A percentile compares a stretch with the other conserved stretches of the same genome.
phyloP scores from a whole-genome alignment of 176 grass and related monocot species.

The Aegilops speltoides region DNA sequence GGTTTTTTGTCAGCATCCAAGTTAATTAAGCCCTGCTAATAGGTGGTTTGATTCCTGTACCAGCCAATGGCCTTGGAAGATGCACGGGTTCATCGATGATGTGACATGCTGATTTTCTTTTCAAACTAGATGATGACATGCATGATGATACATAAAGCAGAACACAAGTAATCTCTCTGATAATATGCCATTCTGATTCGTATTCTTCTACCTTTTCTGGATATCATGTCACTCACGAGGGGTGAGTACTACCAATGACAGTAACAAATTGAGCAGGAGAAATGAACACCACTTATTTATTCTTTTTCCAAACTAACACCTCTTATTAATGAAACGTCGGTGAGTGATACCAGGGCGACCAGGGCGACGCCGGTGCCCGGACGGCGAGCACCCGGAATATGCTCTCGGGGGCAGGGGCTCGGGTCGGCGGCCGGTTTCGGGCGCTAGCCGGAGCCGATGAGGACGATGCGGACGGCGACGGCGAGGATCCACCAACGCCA shows the following conservation, averaged over 20 bases:
- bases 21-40: neutral
- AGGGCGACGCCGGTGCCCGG: too few species aligned
- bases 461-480: too few species aligned
- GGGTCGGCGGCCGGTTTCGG: too few species aligned
- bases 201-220: neutral
- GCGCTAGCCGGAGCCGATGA: too few species aligned
- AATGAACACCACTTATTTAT: neutral
- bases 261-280: neutral
- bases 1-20: neutral
- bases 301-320: too few species aligned
- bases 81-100: neutral
- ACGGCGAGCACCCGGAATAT: too few species aligned
- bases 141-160: constrained; percentile 2
- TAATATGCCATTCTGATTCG: neutral
- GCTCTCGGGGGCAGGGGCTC: too few species aligned
- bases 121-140: constrained; percentile 4
- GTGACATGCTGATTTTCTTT: constrained; percentile 5
- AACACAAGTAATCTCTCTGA: neutral
- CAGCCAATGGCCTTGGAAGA: neutral
- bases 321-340: too few species aligned
- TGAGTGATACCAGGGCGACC: too few species aligned
- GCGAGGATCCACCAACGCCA: too few species aligned
- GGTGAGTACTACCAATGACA: too few species aligned
- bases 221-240: neutral
- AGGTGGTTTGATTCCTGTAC: neutral